Percentiles rank a stretch among this genome's conserved stretches.
These are phyloP conservation scores for Ophiocordyceps camponoti-floridani DNA, from an alignment of 2,329 filamentous ascomycete genomes.

Conservation along the genomic window DNA sequence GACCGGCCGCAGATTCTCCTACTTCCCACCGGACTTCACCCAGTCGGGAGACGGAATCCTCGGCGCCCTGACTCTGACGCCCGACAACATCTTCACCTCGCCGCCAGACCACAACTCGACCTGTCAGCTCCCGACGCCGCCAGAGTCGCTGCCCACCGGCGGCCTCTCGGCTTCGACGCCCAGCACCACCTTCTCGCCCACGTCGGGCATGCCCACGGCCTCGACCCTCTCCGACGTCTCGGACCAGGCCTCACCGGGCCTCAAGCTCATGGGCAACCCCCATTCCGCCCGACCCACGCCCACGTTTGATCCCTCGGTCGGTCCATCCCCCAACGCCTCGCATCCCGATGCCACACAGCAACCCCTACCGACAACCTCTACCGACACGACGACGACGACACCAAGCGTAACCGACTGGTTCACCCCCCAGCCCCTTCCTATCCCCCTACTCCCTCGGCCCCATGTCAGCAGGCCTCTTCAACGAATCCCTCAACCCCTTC, in stretches of 20 bases:
- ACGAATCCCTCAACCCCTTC: conserved; percentile 13
- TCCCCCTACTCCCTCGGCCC: conserved; percentile 31
- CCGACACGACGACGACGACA: too few species aligned
- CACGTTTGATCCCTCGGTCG: conserved; percentile 14
- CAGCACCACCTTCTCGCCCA: conserved; percentile 19
- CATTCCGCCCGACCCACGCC: conserved; percentile 6
- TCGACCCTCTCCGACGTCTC: conserved; percentile 12
- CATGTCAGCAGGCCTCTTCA: conserved; percentile 23
- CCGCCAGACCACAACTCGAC: conserved; percentile 12
- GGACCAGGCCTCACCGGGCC: conserved; percentile 3
- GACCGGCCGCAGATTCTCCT: conserved; percentile 42
- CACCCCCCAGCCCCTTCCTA: conserved; percentile 31
- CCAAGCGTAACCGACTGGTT: conserved; percentile 33
- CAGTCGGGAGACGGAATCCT: conserved; percentile 13
- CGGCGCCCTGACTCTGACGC: conserved; percentile 16
- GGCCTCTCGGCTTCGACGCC: conserved; percentile 12
- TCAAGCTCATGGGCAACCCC: conserved; percentile 4
- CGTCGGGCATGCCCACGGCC: conserved; percentile 12
- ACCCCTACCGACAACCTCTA: conserved; percentile 25
- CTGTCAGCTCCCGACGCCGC: conserved; percentile 22
- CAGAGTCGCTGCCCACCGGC: conserved; percentile 19
- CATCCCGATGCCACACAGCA: conserved; percentile 24
- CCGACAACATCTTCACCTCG: conserved; percentile 11
- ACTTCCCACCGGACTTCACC: conserved; percentile 40
- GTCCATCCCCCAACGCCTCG: too few species aligned